These are phyloP conservation scores for Cymbopogon flexuosus DNA, from an alignment of 202 grass and related monocot genomes.

Conservation along the genomic window DNA sequence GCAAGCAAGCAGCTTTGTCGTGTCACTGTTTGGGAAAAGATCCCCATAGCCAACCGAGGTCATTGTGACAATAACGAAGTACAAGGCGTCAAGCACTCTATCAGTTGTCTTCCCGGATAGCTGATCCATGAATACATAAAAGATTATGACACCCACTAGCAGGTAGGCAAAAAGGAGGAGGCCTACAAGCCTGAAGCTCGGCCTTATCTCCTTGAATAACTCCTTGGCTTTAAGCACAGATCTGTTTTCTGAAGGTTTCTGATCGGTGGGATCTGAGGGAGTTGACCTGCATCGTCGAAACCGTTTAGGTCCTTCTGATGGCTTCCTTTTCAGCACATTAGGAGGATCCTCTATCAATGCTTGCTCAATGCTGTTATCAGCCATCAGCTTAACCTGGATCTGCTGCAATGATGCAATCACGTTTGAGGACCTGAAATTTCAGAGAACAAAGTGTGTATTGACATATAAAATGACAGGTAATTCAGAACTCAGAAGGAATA, in stretches of 20 bases:
- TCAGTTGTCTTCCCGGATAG: conserved; percentile 58
- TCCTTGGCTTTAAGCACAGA: conserved; percentile 40
- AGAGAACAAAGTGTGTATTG: not conserved
- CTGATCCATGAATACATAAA: conserved; percentile 72
- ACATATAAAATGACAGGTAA: not conserved
- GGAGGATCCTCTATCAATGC: conserved; percentile 37
- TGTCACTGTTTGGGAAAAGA: conserved; percentile 56
- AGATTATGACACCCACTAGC: conserved; percentile 41
- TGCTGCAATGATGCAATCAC: not conserved
- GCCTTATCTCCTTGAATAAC: conserved; percentile 44
- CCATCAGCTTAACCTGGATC: conserved; percentile 39
- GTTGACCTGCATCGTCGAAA: conserved; percentile 48
- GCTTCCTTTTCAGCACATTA: conserved; percentile 12
- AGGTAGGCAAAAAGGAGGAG: conserved; percentile 69
- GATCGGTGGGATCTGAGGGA: conserved; percentile 29
- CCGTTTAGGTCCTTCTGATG: conserved; percentile 30
- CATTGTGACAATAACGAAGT: conserved; percentile 92
- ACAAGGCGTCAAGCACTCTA: conserved; percentile 72
- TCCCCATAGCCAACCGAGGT: conserved; percentile 89
- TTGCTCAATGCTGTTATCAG: conserved; percentile 28
- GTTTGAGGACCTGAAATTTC: not conserved
- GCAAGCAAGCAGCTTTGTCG: conserved; percentile 68
- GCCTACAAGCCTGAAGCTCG: conserved; percentile 51
- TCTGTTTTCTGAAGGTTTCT: conserved; percentile 21
- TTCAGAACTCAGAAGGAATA: not conserved